Conservation (phyloP, 345 rosid genomes). For the Melaleuca quinquenervia region DNA sequence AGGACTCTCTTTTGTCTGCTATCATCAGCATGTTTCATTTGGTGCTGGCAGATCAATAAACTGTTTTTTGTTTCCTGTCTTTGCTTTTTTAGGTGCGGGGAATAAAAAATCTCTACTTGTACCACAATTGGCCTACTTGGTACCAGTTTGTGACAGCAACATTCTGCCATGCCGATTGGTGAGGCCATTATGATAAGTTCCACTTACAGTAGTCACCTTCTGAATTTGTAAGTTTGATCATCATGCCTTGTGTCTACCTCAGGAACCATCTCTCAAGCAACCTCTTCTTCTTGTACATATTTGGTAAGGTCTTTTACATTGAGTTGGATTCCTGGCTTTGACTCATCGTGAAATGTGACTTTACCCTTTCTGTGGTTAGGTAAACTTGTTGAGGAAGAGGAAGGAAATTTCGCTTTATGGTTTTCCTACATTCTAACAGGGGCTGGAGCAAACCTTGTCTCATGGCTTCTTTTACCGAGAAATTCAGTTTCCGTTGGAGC, state of each 20-base stretch:
- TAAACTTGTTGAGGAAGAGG: constrained; percentile 95
- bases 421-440: constrained; percentile 69
- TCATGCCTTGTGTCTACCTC: neutral
- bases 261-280: constrained; percentile 98
- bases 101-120: constrained; percentile 62
- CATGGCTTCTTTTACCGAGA: constrained; percentile 87
- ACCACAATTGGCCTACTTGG: constrained; percentile 74
- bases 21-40: neutral
- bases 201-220: neutral
- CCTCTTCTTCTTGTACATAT: constrained; percentile 90
- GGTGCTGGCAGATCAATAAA: neutral
- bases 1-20: neutral
- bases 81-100: constrained; percentile 27
- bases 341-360: neutral
- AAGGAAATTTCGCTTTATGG: constrained; percentile 76
- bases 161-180: constrained; percentile 94
- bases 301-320: constrained; percentile 43
- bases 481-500: constrained; percentile 91
- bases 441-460: constrained; percentile 84
- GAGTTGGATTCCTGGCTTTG: neutral
- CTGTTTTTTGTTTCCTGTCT: neutral
- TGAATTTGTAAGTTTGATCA: neutral
- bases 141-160: constrained; percentile 89
- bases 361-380: constrained; percentile 27
- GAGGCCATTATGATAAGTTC: constrained; percentile 14